Base-by-base conservation (phyloP, 352 stramenopile genomes). In the Globisporangium nunn region DNA sequence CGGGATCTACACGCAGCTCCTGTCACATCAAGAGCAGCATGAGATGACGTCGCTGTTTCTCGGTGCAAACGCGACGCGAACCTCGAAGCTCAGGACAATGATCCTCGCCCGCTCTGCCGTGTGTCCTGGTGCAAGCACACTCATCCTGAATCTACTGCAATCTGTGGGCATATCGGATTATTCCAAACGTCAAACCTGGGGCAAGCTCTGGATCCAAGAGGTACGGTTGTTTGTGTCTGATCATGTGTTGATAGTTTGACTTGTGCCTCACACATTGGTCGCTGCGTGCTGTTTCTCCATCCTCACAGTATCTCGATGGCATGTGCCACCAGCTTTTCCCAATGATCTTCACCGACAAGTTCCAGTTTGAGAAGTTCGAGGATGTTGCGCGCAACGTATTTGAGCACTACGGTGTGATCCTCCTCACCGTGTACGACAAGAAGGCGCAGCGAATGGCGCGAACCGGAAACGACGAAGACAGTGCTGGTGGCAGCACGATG, bases 251-350 rank as follows among this genome's bases (percentile, higher is more conserved):
- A 1, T 11, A 10, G 7, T 6, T 40, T 47, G 6, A 17, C 44
- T 49, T 49, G 44, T 1, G 11, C 11, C 18, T 33, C 18, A 4
- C n/a, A 30, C 12, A 17, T 50, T 23, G 17, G n/a, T 50, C 17
- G 6, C 5, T 50, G 46, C 8, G 46, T 30, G 15, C 12, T 7
- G 33, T 4, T 6, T 30, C 11, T 41, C n/a, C 31, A 14, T 17
- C 51, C 51, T 18, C 3, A 3, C 54, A 90, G 80, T 90, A 90
- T 56, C 58, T 88, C 15, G 68, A 81, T 35, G 80, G 80, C n/a
- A 76, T 90, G 70, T 81, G 73, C 52, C 66, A 80, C 45, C 80
- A 88, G 54, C 52, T 87, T 14, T 90, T 85, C 35, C 73, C 80
- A 1, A 73, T 90, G 7, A 68, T 85, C 7, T 87, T 90, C 54